Conservation (phyloP, 1,139 yeast species). For the Geotrichum reessii region DNA sequence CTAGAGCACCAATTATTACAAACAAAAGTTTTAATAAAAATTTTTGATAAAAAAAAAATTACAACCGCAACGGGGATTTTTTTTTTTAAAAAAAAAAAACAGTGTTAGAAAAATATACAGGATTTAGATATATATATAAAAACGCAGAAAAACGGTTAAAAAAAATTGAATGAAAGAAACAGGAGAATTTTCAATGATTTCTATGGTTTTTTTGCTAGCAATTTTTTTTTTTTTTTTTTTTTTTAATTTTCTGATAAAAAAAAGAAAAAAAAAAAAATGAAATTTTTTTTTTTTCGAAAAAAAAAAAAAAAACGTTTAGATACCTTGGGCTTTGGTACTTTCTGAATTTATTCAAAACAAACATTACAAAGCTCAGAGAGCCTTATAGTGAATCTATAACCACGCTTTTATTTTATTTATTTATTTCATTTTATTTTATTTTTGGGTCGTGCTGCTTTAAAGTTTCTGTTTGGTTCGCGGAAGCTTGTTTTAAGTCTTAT, state of each 20-base stretch:
- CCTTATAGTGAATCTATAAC: too few species aligned
- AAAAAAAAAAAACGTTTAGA: too few species aligned
- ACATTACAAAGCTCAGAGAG: too few species aligned
- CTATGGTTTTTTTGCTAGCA: too few species aligned
- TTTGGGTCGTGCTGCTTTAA: background rate
- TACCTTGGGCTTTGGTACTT: too few species aligned
- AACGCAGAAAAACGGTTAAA: background rate
- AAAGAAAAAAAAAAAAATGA: too few species aligned
- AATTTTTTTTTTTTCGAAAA: too few species aligned
- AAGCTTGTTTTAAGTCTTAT: background rate
- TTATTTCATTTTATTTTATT: background rate
- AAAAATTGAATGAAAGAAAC: background rate
- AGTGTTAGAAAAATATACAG: background rate
- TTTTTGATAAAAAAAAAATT: background rate
- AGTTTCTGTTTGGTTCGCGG: background rate
- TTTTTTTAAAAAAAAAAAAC: background rate
- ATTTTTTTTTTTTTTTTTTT: too few species aligned
- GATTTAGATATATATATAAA: background rate
- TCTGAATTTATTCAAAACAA: too few species aligned
- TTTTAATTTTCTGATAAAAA: too few species aligned
- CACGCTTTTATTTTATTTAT: background rate
- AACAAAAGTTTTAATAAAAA: background rate
- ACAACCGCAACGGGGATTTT: background rate
- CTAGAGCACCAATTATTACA: background rate
- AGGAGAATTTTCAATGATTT: too few species aligned